Conservation (phyloP, 2,329 filamentous ascomycete species). For the Colletotrichum coccodes region DNA sequence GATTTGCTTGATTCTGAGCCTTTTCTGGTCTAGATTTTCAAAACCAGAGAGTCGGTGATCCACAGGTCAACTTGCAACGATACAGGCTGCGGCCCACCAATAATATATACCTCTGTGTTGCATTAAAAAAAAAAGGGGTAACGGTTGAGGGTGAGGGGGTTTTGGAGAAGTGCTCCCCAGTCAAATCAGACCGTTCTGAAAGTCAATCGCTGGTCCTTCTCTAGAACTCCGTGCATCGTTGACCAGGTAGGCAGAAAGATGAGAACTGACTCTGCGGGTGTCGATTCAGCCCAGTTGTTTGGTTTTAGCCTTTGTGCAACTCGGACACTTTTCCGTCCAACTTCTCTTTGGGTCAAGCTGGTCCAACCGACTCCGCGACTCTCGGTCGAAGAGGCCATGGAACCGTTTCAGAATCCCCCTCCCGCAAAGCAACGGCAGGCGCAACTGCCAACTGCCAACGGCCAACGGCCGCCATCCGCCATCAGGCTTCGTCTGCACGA, state of each 20-base stretch:
- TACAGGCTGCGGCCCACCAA: neutral
- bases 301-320: neutral
- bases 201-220: constrained; percentile 26
- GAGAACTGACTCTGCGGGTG: neutral
- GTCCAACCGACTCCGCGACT: neutral
- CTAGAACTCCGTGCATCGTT: neutral
- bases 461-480: neutral
- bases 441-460: neutral
- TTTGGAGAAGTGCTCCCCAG: constrained; percentile 9
- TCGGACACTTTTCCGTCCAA: neutral
- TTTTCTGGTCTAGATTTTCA: neutral
- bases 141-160: neutral
- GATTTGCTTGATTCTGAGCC: neutral
- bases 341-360: neutral
- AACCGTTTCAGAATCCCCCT: constrained; percentile 13
- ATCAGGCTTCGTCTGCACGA: constrained; percentile 1
- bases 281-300: neutral
- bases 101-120: neutral
- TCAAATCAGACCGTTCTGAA: constrained; percentile 14
- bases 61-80: neutral
- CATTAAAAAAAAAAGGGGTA: neutral
- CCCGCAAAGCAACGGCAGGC: neutral
- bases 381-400: neutral
- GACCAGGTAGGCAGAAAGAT: neutral
- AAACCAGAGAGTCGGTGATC: neutral